Conservation (phyloP, 2,329 filamentous ascomycete species). For the Xylaria digitata region DNA sequence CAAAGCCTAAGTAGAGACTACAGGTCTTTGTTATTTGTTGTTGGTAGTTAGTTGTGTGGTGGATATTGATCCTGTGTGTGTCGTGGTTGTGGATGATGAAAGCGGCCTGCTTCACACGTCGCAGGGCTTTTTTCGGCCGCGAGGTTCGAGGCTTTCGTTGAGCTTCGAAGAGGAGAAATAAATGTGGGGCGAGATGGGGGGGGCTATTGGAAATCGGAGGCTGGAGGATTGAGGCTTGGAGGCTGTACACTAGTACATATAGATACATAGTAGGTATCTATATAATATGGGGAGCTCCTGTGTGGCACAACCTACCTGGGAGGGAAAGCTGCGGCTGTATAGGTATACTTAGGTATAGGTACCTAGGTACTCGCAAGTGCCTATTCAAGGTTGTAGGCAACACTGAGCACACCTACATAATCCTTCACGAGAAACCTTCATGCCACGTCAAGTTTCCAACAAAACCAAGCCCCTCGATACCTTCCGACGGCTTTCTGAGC, state of each 20-base stretch:
- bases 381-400: too few relatives aligned
- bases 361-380: too few relatives aligned
- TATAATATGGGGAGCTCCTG: not conserved
- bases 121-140: slow-evolving; percentile 32
- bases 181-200: slow-evolving; percentile 27
- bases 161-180: slow-evolving; percentile 38
- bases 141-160: slow-evolving; percentile 37
- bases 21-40: slow-evolving; percentile 28
- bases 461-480: too few relatives aligned
- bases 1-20: slow-evolving; percentile 15
- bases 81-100: slow-evolving; percentile 47
- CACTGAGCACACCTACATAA: too few relatives aligned
- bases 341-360: too few relatives aligned
- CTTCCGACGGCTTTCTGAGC: too few relatives aligned
- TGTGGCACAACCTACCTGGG: not conserved
- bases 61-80: slow-evolving; percentile 34
- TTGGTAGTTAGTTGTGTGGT: slow-evolving; percentile 29
- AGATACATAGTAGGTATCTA: not conserved
- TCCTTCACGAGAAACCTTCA: too few relatives aligned
- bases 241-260: not conserved
- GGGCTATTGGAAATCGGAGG: not conserved
- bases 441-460: too few relatives aligned
- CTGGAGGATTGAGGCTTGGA: not conserved
- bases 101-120: slow-evolving; percentile 42
- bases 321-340: not conserved